Conservation (phyloP, 768 basidiomycete genomes). For the Pleurotus citrinopileatus region DNA sequence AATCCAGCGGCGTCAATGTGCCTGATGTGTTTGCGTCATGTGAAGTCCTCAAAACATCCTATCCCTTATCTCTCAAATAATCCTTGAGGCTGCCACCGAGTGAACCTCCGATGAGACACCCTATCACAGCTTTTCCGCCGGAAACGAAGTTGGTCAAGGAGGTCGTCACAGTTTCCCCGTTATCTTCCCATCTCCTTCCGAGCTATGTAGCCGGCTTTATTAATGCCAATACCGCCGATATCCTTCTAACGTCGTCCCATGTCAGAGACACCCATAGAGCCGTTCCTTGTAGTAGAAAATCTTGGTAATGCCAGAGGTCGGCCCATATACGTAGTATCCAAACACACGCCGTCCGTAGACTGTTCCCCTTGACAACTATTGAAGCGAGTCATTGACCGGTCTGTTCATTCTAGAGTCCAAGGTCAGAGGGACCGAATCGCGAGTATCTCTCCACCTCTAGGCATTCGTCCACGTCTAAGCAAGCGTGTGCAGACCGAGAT, state of each 20-base stretch:
- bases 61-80: constrained; percentile 9
- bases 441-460: neutral
- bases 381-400: neutral
- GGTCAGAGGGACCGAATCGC: constrained; percentile 1
- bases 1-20: constrained; percentile 1
- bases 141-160: constrained; percentile 1
- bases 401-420: neutral
- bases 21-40: constrained; percentile 8
- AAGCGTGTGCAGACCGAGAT: constrained; percentile 3
- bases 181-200: constrained; percentile 10
- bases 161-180: constrained; percentile 8
- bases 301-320: constrained; percentile 4
- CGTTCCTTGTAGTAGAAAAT: constrained; percentile 10
- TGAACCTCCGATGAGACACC: neutral
- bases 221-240: neutral
- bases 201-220: constrained; percentile 7
- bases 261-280: constrained; percentile 8
- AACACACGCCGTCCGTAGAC: constrained; percentile 8
- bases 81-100: neutral
- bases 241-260: constrained; percentile 5
- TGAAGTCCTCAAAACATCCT: constrained; percentile 3
- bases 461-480: neutral
- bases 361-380: neutral
- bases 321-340: constrained; percentile 10
- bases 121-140: neutral